These are phyloP conservation scores for Gigaspora rosea DNA, from an alignment of 192 early-diverging fungal genomes.

Conservation along the genomic window DNA sequence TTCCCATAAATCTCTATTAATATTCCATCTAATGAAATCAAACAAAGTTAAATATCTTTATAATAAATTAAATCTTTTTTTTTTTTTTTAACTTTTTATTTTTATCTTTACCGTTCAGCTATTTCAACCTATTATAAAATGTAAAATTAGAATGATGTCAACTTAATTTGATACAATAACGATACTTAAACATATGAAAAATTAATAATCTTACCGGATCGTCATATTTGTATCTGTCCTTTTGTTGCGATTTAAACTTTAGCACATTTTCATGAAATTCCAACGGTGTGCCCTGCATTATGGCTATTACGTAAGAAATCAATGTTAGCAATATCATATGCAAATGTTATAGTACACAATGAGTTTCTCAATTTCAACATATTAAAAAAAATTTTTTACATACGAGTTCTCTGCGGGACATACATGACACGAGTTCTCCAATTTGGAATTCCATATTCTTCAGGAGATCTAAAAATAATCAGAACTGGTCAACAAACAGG, in stretches of 20 bases:
- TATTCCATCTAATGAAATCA: slow-evolving; percentile 60
- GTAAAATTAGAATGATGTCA: slow-evolving; percentile 21
- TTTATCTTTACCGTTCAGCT: neutral
- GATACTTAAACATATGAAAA: neutral
- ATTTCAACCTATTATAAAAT: slow-evolving; percentile 30
- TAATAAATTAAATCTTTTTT: neutral
- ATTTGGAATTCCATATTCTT: slow-evolving; percentile 60
- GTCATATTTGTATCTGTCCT: slow-evolving; percentile 38
- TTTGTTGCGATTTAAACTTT: slow-evolving; percentile 52
- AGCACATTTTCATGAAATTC: slow-evolving; percentile 65
- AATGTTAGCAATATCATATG: neutral
- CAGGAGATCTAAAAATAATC: slow-evolving; percentile 37
- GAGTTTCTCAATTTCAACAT: neutral
- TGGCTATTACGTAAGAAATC: slow-evolving; percentile 37
- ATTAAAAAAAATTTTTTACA: neutral
- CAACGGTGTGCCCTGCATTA: slow-evolving; percentile 70
- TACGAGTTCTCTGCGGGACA: slow-evolving; percentile 74
- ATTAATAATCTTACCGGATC: slow-evolving; percentile 56
- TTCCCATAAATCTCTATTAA: slow-evolving; percentile 68
- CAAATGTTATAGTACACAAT: no score
- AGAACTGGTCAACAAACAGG: neutral
- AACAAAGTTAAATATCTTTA: slow-evolving; percentile 9
- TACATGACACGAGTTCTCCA: slow-evolving; percentile 85
- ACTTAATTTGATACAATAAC: neutral
- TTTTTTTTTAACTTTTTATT: neutral